These are phyloP conservation scores for Mucor sp. DNA, from an alignment of 371 early-diverging fungal genomes.

Conservation along the genomic window DNA sequence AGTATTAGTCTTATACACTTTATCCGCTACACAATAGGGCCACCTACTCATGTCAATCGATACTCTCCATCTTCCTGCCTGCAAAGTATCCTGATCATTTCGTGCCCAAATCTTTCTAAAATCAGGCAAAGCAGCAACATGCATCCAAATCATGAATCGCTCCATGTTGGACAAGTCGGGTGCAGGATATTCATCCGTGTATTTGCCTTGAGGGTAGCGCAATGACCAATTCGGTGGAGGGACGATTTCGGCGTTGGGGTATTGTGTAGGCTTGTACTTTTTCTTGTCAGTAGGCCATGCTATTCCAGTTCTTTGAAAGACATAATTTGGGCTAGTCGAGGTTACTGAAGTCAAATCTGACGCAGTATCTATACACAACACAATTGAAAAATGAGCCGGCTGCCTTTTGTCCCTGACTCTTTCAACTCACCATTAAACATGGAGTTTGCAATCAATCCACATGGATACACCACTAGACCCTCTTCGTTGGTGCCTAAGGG, in stretches of 20 bases:
- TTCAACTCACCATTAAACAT: constrained; percentile 77
- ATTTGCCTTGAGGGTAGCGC: constrained; percentile 63
- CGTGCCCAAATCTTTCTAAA: constrained; percentile 96
- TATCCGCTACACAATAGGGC: neutral
- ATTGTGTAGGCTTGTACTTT: constrained; percentile 67
- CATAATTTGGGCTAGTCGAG: constrained; percentile 33
- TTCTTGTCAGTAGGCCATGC: constrained; percentile 89
- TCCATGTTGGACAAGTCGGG: constrained; percentile 76
- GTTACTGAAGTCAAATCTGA: constrained; percentile 32
- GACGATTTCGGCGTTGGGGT: constrained; percentile 52
- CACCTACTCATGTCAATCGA: constrained; percentile 65
- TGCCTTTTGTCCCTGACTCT: neutral
- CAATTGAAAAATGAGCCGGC: neutral
- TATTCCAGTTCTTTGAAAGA: constrained; percentile 60
- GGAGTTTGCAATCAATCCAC: constrained; percentile 98
- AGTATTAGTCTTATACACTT: neutral
- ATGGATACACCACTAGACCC: constrained; percentile 84
- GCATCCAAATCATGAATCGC: constrained; percentile 99
- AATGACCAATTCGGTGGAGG: constrained; percentile 83
- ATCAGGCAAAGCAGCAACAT: constrained; percentile 92
- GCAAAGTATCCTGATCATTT: constrained; percentile 59
- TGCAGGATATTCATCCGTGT: constrained; percentile 60
- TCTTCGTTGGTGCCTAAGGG: constrained; percentile 49
- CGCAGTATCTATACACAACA: constrained; percentile 39
- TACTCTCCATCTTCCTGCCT: constrained; percentile 67